Conservation (phyloP, 768 basidiomycete genomes). For the Naematelia aurantialba region DNA sequence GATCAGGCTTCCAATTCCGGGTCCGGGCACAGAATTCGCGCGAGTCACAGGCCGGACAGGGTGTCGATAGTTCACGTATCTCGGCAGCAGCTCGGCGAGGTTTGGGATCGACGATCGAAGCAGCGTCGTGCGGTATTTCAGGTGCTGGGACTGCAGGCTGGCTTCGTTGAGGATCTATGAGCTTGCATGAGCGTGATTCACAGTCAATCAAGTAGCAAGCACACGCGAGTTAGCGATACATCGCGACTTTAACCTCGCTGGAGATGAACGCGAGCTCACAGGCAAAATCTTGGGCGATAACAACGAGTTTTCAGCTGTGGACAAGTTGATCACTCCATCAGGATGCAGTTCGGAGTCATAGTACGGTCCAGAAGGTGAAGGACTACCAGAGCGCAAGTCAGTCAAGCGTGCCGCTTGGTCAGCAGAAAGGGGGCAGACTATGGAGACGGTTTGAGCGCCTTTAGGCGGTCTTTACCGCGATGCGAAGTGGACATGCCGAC, state of each 20-base stretch:
- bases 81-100: constrained; percentile 8
- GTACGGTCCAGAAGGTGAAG: constrained; percentile 5
- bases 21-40: constrained; percentile 8
- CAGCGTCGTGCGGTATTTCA: constrained; percentile 7
- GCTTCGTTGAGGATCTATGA: constrained; percentile 1
- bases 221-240: background rate
- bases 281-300: constrained; percentile 1
- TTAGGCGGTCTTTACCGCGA: background rate
- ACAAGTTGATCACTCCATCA: constrained; percentile 8
- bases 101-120: constrained; percentile 1
- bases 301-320: constrained; percentile 10
- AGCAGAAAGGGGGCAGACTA: background rate
- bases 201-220: too few species aligned
- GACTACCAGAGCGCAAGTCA: background rate
- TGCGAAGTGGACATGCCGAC: background rate
- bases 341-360: constrained; percentile 9
- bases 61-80: constrained; percentile 3
- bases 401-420: background rate
- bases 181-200: too few species aligned
- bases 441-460: background rate
- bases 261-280: constrained; percentile 1
- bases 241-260: background rate
- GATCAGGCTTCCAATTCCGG: constrained; percentile 8
- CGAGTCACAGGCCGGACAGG: constrained; percentile 1
- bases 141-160: constrained; percentile 1